Evolutionary conservation across 345 rosid genomes (phyloP).

Genomic region (Gynandropsis gynandra): DNA sequence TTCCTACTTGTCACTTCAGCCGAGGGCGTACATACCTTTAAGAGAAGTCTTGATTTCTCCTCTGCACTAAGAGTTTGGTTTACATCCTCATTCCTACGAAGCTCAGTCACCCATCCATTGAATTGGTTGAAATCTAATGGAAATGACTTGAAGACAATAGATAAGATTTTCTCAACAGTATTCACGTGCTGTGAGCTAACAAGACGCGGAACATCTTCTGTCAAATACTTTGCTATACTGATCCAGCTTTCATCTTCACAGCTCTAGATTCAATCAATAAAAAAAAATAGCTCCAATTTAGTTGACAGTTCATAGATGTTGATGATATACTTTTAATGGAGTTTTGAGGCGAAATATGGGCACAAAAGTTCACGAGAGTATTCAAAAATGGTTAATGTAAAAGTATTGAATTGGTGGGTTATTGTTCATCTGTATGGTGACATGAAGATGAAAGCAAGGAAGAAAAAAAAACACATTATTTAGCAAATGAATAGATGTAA

Average conservation of each 20-base stretch:
- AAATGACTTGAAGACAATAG: conserved; percentile 48
- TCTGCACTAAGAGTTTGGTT: conserved; percentile 49
- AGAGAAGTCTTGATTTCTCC: conserved; percentile 60
- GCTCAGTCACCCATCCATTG: conserved; percentile 81
- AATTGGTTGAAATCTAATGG: conserved; percentile 69
- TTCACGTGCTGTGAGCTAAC: conserved; percentile 53
- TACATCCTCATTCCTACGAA: conserved; percentile 61
- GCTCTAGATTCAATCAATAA: conserved; percentile 45
- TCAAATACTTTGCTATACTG: conserved; percentile 56
- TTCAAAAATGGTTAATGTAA: no score
- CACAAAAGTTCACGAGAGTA: no score
- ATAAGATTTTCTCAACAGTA: conserved; percentile 41
- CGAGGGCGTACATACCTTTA: conserved; percentile 41
- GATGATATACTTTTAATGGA: no score
- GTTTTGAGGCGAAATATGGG: no score
- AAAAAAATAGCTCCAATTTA: conserved; percentile 4
- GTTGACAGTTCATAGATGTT: neutral
- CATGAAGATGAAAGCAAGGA: neutral
- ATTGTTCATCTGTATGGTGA: neutral
- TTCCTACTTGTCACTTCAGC: neutral
- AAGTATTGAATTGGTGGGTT: no score
- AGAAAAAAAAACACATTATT: neutral
- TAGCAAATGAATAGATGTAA: no score
- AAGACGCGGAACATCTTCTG: conserved; percentile 73
- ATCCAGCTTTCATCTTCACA: conserved; percentile 78